These are phyloP conservation scores for Brasilioporus rufonigricans DNA, from an alignment of 768 basidiomycete species.

Conservation along the genomic window DNA sequence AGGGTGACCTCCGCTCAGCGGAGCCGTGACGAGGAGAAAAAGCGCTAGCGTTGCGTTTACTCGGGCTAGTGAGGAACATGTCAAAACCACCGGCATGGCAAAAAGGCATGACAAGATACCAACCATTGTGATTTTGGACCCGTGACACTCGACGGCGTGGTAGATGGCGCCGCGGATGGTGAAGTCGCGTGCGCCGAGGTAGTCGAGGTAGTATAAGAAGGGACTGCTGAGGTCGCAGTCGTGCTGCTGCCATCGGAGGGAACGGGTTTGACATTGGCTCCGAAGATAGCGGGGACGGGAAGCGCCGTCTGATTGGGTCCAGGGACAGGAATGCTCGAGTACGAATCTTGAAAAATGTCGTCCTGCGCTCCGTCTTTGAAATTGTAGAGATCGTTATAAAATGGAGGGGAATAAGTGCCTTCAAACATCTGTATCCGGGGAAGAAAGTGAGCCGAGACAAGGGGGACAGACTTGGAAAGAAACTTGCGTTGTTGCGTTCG, in stretches of 20 bases:
- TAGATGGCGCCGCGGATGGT: background rate
- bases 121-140: slow-evolving; percentile 11
- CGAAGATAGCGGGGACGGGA: slow-evolving; percentile 13
- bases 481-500: slow-evolving; percentile 58
- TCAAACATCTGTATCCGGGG: slow-evolving; percentile 58
- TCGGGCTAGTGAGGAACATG: background rate
- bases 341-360: slow-evolving; percentile 68
- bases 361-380: slow-evolving; percentile 70
- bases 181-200: background rate
- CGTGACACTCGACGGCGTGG: background rate
- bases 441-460: background rate
- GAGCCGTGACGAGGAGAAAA: slow-evolving; percentile 8
- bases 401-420: slow-evolving; percentile 56
- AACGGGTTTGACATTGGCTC: background rate
- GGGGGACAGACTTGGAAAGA: background rate
- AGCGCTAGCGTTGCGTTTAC: background rate
- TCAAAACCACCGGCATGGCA: background rate
- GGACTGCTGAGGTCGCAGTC: background rate
- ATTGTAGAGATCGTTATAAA: slow-evolving; percentile 69
- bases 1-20: slow-evolving; percentile 2
- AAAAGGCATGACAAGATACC: background rate
- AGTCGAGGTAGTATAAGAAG: background rate
- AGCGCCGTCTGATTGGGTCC: slow-evolving; percentile 35
- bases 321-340: slow-evolving; percentile 43
- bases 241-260: background rate